phyloP scores from a whole-genome alignment of 2,329 filamentous ascomycete genomes.

The Chaetomium globosum region DNA sequence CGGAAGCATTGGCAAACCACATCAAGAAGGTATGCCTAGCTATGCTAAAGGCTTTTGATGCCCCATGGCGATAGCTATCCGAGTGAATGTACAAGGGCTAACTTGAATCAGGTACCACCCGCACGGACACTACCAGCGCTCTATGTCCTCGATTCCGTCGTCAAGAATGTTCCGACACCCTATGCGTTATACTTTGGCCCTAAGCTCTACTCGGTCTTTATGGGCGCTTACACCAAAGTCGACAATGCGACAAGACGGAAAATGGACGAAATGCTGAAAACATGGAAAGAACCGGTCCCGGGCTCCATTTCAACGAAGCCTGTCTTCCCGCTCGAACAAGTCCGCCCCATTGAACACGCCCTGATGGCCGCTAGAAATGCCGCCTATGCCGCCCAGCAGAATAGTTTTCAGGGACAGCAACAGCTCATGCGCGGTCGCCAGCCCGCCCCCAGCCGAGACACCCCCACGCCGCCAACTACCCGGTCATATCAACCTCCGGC shows the following conservation, averaged over 20 bases:
- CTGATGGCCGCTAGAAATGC: constrained; percentile 76
- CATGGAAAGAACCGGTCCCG: constrained; percentile 96
- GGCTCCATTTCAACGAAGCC: constrained; percentile 90
- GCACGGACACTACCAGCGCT: constrained; percentile 91
- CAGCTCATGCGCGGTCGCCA: constrained; percentile 56
- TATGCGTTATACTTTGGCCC: constrained; percentile 94
- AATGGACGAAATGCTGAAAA: constrained; percentile 96
- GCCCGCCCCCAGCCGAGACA: constrained; percentile 66
- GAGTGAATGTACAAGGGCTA: constrained; percentile 29
- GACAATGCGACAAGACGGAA: constrained; percentile 80
- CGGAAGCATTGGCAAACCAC: constrained; percentile 85
- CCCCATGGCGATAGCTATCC: background rate
- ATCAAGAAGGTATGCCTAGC: constrained; percentile 83
- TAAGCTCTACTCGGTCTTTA: constrained; percentile 90
- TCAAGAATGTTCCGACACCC: constrained; percentile 97
- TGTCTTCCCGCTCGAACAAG: constrained; percentile 85
- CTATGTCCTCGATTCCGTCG: constrained; percentile 96
- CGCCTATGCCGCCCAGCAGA: constrained; percentile 62
- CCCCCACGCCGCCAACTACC: constrained; percentile 69
- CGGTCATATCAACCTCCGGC: constrained; percentile 44
- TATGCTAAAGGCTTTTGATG: background rate
- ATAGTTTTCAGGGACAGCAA: constrained; percentile 58
- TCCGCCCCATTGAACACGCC: constrained; percentile 89
- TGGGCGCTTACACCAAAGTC: constrained; percentile 92
- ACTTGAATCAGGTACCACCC: constrained; percentile 70